Evolutionary conservation across 2,329 filamentous ascomycete genomes (phyloP).

Genomic region (Scedosporium minutisporum): DNA sequence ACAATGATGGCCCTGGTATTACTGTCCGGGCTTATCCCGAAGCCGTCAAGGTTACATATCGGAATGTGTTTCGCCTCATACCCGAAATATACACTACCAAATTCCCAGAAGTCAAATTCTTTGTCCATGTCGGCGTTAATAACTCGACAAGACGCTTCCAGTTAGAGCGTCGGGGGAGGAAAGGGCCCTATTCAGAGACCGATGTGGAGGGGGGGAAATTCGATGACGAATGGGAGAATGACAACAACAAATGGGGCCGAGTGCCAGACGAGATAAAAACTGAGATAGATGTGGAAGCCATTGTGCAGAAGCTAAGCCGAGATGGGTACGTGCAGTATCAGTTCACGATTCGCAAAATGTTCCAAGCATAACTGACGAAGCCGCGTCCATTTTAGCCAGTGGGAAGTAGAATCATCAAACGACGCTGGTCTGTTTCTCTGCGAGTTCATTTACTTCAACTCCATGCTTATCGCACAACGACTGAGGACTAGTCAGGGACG

Average conservation of each 20-base stretch:
- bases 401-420: neutral
- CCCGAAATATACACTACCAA: neutral
- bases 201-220: neutral
- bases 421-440: neutral
- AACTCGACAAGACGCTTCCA: neutral
- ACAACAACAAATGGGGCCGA: neutral
- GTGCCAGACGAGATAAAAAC: neutral
- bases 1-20: neutral
- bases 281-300: neutral
- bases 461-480: neutral
- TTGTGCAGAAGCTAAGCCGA: neutral
- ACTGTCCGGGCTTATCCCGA: neutral
- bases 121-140: neutral
- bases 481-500: neutral
- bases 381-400: neutral
- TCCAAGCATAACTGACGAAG: neutral
- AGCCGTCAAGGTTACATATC: neutral
- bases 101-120: neutral
- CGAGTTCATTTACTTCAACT: slow-evolving; percentile 4
- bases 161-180: neutral
- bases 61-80: neutral
- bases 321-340: neutral
- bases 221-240: neutral
- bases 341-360: neutral
- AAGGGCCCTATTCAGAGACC: neutral